phyloP scores from a whole-genome alignment of 352 stramenopile genomes.

The Peronospora belbahrii region DNA sequence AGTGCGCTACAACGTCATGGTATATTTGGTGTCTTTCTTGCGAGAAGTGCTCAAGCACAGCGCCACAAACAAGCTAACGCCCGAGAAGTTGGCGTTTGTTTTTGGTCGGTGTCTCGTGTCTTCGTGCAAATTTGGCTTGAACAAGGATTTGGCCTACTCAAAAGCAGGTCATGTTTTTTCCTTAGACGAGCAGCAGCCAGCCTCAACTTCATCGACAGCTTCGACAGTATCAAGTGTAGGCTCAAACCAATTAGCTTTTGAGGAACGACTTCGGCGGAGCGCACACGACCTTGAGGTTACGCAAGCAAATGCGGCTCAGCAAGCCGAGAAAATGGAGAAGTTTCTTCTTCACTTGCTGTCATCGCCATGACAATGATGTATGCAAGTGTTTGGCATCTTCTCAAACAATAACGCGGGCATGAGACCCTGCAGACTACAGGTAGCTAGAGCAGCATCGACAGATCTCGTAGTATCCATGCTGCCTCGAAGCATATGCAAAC shows the following conservation, averaged over 20 bases:
- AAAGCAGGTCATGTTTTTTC: slow-evolving; percentile 11
- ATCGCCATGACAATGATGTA: slow-evolving; percentile 24
- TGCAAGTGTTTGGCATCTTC: slow-evolving; percentile 2
- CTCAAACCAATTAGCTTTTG: slow-evolving; percentile 35
- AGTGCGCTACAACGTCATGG: slow-evolving; percentile 94
- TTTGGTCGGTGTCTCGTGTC: slow-evolving; percentile 68
- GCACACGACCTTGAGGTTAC: slow-evolving; percentile 47
- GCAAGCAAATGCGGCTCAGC: slow-evolving; percentile 43
- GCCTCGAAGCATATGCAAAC: slow-evolving; percentile 7
- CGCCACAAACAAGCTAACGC: slow-evolving; percentile 51
- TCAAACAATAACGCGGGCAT: slow-evolving; percentile 6
- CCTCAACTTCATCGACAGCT: slow-evolving; percentile 27
- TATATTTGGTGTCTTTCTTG: slow-evolving; percentile 96
- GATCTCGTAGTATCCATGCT: slow-evolving; percentile 15
- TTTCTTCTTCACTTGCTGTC: slow-evolving; percentile 63
- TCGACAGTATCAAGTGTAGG: slow-evolving; percentile 29
- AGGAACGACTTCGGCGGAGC: slow-evolving; percentile 52
- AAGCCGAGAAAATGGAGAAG: slow-evolving; percentile 65
- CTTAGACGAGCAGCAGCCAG: slow-evolving; percentile 16
- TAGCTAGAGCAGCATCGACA: slow-evolving; percentile 5
- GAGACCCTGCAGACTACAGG: slow-evolving; percentile 10
- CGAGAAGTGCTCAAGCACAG: slow-evolving; percentile 86
- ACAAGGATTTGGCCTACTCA: slow-evolving; percentile 9
- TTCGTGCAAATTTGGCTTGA: slow-evolving; percentile 25
- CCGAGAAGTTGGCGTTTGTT: slow-evolving; percentile 68